Conservation (phyloP, 2,329 filamentous ascomycete genomes). For the Lecanicillium sp. region DNA sequence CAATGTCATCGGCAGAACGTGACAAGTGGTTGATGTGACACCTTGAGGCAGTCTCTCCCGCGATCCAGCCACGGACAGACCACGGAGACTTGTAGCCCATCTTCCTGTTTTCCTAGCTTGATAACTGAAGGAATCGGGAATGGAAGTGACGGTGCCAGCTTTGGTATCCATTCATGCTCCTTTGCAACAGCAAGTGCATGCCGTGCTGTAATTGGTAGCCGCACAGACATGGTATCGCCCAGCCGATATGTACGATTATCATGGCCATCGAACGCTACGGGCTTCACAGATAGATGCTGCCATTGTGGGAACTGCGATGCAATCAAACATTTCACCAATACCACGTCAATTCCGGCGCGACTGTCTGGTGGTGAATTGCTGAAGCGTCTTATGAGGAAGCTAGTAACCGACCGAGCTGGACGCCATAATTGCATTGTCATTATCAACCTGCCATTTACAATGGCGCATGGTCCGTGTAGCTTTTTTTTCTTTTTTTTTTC, state of each 20-base stretch:
- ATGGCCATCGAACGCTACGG: neutral
- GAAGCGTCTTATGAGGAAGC: no score
- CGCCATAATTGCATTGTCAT: no score
- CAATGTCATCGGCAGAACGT: neutral
- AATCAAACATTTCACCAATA: neutral
- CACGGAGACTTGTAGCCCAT: neutral
- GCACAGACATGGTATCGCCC: neutral
- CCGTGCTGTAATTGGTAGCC: neutral
- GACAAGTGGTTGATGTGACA: neutral
- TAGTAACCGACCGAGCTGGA: no score
- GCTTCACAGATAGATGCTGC: neutral
- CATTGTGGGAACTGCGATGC: slow-evolving; percentile 1
- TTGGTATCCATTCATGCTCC: neutral
- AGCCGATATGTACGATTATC: slow-evolving; percentile 1
- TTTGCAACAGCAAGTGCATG: neutral
- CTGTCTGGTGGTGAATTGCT: neutral
- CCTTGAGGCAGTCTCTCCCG: neutral
- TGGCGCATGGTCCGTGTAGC: no score
- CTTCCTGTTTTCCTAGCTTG: neutral
- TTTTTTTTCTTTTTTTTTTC: no score
- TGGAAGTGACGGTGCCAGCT: neutral
- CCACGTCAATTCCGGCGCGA: neutral
- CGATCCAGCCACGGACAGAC: neutral
- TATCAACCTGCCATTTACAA: no score
- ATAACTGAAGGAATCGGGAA: neutral